Conservation (phyloP, 2,329 filamentous ascomycete species). For the Ceratocystis lukuohia region DNA sequence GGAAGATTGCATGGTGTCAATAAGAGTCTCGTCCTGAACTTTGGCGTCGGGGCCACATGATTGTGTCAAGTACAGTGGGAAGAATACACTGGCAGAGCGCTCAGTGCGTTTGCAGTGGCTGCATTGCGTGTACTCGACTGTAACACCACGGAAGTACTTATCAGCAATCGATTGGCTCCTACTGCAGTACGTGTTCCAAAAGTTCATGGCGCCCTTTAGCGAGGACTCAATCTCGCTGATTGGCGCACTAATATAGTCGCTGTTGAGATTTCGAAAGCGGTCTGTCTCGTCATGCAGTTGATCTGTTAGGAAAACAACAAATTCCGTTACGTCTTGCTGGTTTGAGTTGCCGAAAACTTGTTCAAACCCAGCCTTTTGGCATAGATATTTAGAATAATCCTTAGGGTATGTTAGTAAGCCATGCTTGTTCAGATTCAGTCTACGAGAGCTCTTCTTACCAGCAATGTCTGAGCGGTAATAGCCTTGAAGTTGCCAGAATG, state of each 20-base stretch:
- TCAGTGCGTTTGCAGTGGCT: constrained; percentile 37
- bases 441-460: constrained; percentile 33
- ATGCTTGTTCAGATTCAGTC: not conserved
- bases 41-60: constrained; percentile 25
- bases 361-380: constrained; percentile 24
- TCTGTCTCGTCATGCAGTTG: constrained; percentile 82
- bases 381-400: constrained; percentile 40
- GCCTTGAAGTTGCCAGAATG: constrained; percentile 35
- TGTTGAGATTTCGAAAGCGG: constrained; percentile 32
- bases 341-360: constrained; percentile 52
- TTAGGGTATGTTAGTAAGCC: constrained; percentile 24
- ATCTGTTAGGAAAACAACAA: constrained; percentile 68
- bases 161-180: constrained; percentile 65
- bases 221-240: constrained; percentile 17
- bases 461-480: constrained; percentile 43
- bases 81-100: constrained; percentile 41
- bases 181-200: constrained; percentile 60
- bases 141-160: constrained; percentile 65
- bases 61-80: constrained; percentile 28
- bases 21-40: constrained; percentile 45
- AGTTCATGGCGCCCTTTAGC: constrained; percentile 46
- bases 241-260: constrained; percentile 11
- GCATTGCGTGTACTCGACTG: constrained; percentile 51
- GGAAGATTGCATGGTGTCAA: constrained; percentile 39
- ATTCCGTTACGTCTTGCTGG: constrained; percentile 89